These are phyloP conservation scores for Albatrellus ellisii DNA, from an alignment of 768 basidiomycete genomes.

Conservation along the genomic window DNA sequence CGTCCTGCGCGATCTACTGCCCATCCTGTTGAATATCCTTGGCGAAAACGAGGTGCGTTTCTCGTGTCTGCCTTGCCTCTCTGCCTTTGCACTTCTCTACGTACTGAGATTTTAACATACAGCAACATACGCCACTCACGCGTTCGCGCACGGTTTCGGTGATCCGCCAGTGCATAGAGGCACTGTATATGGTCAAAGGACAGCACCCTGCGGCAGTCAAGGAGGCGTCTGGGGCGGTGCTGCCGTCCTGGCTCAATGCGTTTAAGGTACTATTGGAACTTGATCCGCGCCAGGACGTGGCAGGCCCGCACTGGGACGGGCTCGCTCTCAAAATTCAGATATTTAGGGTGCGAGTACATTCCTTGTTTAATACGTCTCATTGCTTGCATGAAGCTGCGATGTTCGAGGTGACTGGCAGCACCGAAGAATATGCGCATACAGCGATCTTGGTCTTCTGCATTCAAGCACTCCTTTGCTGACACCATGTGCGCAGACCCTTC, in stretches of 20 bases:
- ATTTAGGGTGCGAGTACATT: slow-evolving; percentile 52
- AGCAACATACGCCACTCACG: slow-evolving; percentile 69
- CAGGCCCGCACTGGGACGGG: slow-evolving; percentile 63
- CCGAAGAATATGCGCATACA: no score
- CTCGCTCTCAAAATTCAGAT: slow-evolving; percentile 71
- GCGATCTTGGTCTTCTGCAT: no score
- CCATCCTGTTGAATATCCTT: slow-evolving; percentile 70
- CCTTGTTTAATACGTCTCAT: background rate
- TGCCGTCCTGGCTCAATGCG: slow-evolving; percentile 87
- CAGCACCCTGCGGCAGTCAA: slow-evolving; percentile 81
- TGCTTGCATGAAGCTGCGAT: no score
- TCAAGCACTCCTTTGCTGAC: slow-evolving; percentile 3
- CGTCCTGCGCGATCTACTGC: slow-evolving; percentile 78
- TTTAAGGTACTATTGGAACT: slow-evolving; percentile 64
- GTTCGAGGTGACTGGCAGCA: no score
- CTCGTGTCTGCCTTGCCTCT: background rate
- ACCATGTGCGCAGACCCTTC: slow-evolving; percentile 45
- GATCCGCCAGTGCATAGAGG: slow-evolving; percentile 80
- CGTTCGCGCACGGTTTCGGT: slow-evolving; percentile 78
- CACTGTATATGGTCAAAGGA: slow-evolving; percentile 91
- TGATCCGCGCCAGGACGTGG: slow-evolving; percentile 52
- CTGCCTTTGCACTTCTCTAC: background rate
- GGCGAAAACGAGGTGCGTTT: slow-evolving; percentile 54
- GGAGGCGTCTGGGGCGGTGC: slow-evolving; percentile 65
- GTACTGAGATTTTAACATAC: background rate